Evolutionary conservation across 306 rosid species (phyloP).

Genomic region (Dalbergia cochinchinensis): DNA sequence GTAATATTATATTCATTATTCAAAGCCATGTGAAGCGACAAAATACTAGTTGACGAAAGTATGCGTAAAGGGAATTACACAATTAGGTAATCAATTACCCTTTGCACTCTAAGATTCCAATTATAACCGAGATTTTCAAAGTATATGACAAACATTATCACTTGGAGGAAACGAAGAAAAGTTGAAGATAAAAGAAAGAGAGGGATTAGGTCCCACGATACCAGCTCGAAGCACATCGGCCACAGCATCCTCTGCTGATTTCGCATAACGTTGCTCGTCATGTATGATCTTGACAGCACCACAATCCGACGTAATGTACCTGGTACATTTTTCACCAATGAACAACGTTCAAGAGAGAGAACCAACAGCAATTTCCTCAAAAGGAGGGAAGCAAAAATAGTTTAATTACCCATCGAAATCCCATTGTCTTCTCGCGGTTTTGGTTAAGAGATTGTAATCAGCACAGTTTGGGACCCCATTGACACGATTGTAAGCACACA

Average conservation of each 20-base stretch:
- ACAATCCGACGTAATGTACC: conserved; percentile 91
- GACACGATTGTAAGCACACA: conserved; percentile 91
- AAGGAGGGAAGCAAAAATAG: not conserved
- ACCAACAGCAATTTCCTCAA: not conserved
- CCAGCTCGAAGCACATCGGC: conserved; percentile 87
- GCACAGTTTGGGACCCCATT: conserved; percentile 96
- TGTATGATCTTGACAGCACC: conserved; percentile 77
- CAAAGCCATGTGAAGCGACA: conserved; percentile 38
- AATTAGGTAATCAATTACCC: not conserved
- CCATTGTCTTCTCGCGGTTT: conserved; percentile 73
- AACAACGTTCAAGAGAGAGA: not conserved
- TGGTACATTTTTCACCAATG: conserved; percentile 35
- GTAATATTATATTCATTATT: not conserved
- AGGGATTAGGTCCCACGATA: conserved; percentile 24
- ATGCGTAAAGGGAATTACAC: not conserved
- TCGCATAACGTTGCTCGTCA: conserved; percentile 64
- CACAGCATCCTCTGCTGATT: conserved; percentile 80
- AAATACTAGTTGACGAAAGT: conserved; percentile 25
- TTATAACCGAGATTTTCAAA: not conserved
- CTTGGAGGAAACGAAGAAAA: conserved; percentile 4
- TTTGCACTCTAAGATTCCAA: not conserved
- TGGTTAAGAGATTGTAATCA: conserved; percentile 69
- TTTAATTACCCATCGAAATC: conserved; percentile 71
- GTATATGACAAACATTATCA: not conserved
- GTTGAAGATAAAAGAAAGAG: not conserved